Evolutionary conservation across 139 green algal species (phyloP), one percentile per base, ranked within the genome.

Genomic region (Micromonas pusilla): DNA sequence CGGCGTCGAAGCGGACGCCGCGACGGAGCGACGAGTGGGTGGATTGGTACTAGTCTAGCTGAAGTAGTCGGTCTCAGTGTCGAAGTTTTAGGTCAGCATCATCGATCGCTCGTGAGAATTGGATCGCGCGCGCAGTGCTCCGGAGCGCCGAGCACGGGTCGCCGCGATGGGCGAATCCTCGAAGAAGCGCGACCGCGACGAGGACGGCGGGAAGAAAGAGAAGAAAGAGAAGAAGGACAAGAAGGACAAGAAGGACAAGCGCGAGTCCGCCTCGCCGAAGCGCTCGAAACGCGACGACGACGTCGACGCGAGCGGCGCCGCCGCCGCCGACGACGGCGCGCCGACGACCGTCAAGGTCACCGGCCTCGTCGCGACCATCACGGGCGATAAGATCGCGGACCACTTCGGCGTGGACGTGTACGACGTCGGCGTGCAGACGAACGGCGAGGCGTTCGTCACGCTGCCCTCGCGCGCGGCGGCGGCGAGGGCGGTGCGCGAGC

Each of bases 121-220:
- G 45, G 45, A 16, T n/a, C n/a, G n/a, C n/a, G n/a, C n/a, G n/a
- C n/a, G n/a, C n/a, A n/a, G n/a, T n/a, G n/a, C n/a, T n/a, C n/a
- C n/a, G n/a, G n/a, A n/a, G n/a, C 45, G 45, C 45, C 9, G 45
- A 57, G 9, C 9, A 57, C 45, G 62, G 62, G 6, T 68, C 62
- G 26, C 13, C n/a, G 20, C 13, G 62, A 68, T 30, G 62, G 16
- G 5, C n/a, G 20, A 68, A 16, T 36, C 25, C n/a, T 30, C 25
- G 62, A 72, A 72, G 65, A 72, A 72, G 65, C 60, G 13, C 60
- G 60, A 68, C 25, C 25, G 5, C n/a, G 32, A n/a, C 30, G 65
- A n/a, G 28, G 65, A 2, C 65, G 65, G n/a, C 65, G 65, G 9
- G 16, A 32, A 39, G 33, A 26, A 38, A 20, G 65, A 72, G 13